Evolutionary conservation across 163 green algal genomes (phyloP).

Genomic region (Scenedesmus sp.): DNA sequence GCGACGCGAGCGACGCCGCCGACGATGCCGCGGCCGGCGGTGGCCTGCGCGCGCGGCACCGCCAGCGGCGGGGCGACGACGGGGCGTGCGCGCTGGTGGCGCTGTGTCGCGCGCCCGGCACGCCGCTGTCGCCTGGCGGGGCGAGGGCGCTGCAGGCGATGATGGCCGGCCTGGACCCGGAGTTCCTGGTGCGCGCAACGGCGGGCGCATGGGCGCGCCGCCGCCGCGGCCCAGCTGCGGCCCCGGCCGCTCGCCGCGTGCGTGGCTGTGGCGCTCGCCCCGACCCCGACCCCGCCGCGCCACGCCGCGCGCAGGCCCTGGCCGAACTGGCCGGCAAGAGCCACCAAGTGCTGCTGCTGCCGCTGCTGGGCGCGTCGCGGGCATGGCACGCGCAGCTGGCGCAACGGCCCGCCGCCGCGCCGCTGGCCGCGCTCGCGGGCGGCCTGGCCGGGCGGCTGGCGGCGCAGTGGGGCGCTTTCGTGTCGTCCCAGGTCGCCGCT

Average conservation of each 20-base stretch:
- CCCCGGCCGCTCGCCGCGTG: too few species aligned
- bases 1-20: background rate
- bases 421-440: background rate
- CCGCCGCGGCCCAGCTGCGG: background rate
- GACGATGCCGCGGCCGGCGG: background rate
- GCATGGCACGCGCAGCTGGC: constrained; percentile 25
- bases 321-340: too few species aligned
- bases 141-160: constrained; percentile 13
- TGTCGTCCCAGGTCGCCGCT: constrained; percentile 6
- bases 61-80: background rate
- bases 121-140: constrained; percentile 16
- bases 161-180: constrained; percentile 21
- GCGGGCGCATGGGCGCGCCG: background rate
- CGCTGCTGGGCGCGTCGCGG: constrained; percentile 3
- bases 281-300: too few species aligned
- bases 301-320: too few species aligned
- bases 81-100: background rate
- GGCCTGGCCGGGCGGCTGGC: background rate
- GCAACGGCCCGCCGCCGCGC: constrained; percentile 1
- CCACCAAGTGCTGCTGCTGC: constrained; percentile 35
- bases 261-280: too few species aligned
- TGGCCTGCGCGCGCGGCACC: background rate
- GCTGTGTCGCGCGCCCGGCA: background rate
- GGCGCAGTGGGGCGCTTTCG: constrained; percentile 11
- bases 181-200: constrained; percentile 4